Conservation (phyloP, 495 filamentous ascomycete species). For the Podospora pseudoanserina region DNA sequence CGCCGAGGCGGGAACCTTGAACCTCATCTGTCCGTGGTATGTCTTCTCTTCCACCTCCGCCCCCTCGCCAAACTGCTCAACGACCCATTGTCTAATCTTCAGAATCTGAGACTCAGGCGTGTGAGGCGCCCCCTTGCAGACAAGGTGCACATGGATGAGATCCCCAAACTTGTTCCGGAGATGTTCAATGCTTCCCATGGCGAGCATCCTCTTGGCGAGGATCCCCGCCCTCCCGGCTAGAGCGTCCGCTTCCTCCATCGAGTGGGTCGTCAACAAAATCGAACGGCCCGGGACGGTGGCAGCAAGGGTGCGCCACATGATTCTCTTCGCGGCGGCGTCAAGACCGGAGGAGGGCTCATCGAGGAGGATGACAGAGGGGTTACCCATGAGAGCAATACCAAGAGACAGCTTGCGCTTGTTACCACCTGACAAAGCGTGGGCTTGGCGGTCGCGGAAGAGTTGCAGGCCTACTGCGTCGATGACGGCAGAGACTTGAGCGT, state of each 20-base stretch:
- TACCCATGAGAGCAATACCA: constrained; percentile 74
- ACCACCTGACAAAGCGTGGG: constrained; percentile 64
- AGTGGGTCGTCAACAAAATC: constrained; percentile 72
- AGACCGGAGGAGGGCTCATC: constrained; percentile 69
- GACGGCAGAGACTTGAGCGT: constrained; percentile 59
- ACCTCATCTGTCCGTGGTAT: constrained; percentile 79
- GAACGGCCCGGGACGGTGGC: constrained; percentile 55
- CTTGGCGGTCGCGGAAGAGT: constrained; percentile 58
- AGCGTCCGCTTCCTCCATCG: constrained; percentile 77
- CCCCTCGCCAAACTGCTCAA: constrained; percentile 51
- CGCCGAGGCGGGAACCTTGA: constrained; percentile 56
- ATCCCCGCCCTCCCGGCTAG: constrained; percentile 68
- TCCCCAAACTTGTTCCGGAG: constrained; percentile 60
- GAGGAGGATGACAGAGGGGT: constrained; percentile 67
- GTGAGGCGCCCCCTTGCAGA: constrained; percentile 68
- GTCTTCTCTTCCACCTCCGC: constrained; percentile 66
- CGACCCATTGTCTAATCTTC: constrained; percentile 59
- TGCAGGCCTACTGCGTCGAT: constrained; percentile 58
- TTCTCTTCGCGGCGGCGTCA: constrained; percentile 67
- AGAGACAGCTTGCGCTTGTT: constrained; percentile 58
- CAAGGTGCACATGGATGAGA: constrained; percentile 63
- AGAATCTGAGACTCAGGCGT: constrained; percentile 64
- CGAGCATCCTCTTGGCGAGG: constrained; percentile 67
- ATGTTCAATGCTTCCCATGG: constrained; percentile 59
- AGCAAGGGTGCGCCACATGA: constrained; percentile 70